Base-by-base conservation (phyloP, 179 eudicot genomes). In the Patellifolia procumbens region DNA sequence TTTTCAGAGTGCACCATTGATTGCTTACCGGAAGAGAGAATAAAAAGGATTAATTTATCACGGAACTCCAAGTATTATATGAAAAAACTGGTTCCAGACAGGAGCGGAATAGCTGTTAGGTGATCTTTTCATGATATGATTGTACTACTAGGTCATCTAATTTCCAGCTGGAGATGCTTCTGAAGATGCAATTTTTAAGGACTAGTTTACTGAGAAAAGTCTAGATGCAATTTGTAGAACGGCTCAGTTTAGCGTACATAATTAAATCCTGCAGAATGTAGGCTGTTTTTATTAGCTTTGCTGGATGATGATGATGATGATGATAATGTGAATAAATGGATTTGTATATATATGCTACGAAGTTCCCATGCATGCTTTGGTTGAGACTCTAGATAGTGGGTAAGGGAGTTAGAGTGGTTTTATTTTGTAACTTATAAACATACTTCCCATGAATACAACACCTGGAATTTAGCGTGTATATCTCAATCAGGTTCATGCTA, bases 41-140 rank as follows among this genome's bases (percentile, higher is more conserved):
- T 90, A 83, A 90, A 84, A 76, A 88, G 80, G 89, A 92, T 92
- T 34, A 89, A 92, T 76, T 70, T 83, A 70, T 88, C 92, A 3
- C 97, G 98, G 43, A 86, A 87, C 26, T 94, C 98, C 35, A 92
- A 94, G 81, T 94, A 94, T 76, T 94, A 94, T 58, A 88, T 89
- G 89, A 94, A 94, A 83, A 83, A 80, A 79, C 81, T 94, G 77
- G 87, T 79, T 75, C 97, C 95, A 32, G 94, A 91, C 79, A 81
- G 64, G 65, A 91, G 97, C 46, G 98, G 98, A 74, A 81, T 85
- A 56, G 77, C 85, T 64, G 64, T 83, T 73, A 81, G 62, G 61
- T 77, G 74, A 60, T 71, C 42, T 3, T 13, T 24, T 52, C 26
- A 24, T 13, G 1, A n/a, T 15, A 43, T 3, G 12, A n/a, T 29